Evolutionary conservation across 2,329 filamentous ascomycete species (phyloP), one percentile per base, ranked within the genome.

Genomic region (Colletotrichum acutatum): DNA sequence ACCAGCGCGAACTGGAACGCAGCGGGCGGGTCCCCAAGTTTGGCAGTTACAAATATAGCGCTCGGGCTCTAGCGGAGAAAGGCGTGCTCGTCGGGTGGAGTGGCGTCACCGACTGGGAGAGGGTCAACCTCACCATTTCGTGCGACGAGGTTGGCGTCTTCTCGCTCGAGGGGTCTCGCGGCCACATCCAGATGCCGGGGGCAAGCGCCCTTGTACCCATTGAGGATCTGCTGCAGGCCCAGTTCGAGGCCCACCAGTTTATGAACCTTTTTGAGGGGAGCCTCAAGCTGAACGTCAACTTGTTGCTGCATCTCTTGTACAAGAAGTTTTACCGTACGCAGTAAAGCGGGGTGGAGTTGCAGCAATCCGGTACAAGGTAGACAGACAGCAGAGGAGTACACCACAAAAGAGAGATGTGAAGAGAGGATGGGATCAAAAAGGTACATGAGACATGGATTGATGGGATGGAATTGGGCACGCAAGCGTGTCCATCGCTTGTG

Each of bases 241-340:
- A 99, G 84, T 99, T 98, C 82, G 97, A 98, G 83, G 95, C 97
- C 77, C 94, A 95, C 78, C 95, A 98, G 84, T 98, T 97, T 82
- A 95, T 98, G 90, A 95, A 94, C 79, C 87, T 98, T 74, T 99
- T 99, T 79, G 95, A 97, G 81, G 92, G 92, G 67, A 90, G 89
- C 75, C 88, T 98, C 80, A 92, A 93, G 83, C 89, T 99, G 79
- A 98, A 98, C 83, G 97, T 99, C 79, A 99, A 99, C 86, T 83
- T 99, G 80, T 91, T 99, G 84, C 87, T 99, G 87, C 97, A 99
- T 88, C 87, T 98, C 83, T 90, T 99, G 77, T 98, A 98, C 88
- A 97, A 97, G 90, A 99, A 99, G 88, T 99, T 99, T 83, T 99
- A 99, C 82, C 86, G 91, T 74, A 92, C 91, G 73, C 90, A 92